Evolutionary conservation across 768 basidiomycete species (phyloP).

Genomic region (Trametes gibbosa): DNA sequence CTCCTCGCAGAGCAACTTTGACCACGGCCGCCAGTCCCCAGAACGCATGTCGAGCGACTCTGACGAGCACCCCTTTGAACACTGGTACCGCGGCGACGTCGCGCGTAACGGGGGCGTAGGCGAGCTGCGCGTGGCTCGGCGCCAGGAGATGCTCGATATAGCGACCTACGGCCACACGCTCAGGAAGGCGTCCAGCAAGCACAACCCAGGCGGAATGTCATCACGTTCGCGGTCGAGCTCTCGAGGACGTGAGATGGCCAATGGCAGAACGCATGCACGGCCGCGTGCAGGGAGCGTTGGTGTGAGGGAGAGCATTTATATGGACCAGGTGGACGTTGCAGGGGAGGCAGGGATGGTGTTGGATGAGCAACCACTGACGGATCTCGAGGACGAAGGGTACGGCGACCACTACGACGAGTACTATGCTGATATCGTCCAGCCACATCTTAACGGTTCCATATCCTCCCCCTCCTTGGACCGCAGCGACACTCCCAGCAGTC

Average conservation of each 20-base stretch:
- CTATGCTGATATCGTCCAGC: constrained; percentile 8
- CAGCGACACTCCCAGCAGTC: constrained; percentile 24
- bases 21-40: constrained; percentile 28
- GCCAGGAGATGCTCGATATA: constrained; percentile 85
- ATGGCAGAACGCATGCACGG: constrained; percentile 30
- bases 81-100: constrained; percentile 88
- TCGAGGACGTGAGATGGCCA: constrained; percentile 23
- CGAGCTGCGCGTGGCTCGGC: constrained; percentile 69
- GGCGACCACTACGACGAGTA: constrained; percentile 34
- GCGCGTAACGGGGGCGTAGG: constrained; percentile 88
- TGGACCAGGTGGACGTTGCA: constrained; percentile 56
- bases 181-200: constrained; percentile 26
- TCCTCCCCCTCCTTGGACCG: constrained; percentile 24
- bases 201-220: constrained; percentile 11
- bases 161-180: constrained; percentile 78
- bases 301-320: constrained; percentile 59
- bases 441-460: constrained; percentile 20
- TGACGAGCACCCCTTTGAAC: constrained; percentile 81
- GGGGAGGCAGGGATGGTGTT: constrained; percentile 53
- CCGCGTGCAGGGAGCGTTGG: constrained; percentile 68
- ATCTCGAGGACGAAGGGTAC: constrained; percentile 51
- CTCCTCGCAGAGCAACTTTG: constrained; percentile 38
- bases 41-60: constrained; percentile 65
- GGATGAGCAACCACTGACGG: constrained; percentile 75
- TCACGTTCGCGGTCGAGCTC: constrained; percentile 29